Evolutionary conservation across 495 filamentous ascomycete genomes (phyloP), one percentile per base, ranked within the genome.

Genomic region (Amniculicola lignicola): DNA sequence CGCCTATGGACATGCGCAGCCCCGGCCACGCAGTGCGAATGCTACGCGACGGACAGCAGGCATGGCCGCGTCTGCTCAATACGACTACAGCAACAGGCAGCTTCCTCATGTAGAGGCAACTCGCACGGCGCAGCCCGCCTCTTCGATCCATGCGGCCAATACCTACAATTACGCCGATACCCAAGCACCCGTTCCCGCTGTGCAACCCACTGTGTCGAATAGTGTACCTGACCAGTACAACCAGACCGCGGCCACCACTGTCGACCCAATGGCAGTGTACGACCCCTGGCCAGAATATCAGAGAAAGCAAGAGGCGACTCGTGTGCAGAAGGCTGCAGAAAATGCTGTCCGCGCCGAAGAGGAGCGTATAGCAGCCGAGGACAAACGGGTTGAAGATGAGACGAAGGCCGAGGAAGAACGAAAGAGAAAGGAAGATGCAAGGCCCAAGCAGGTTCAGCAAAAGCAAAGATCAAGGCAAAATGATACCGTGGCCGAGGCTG

Each of bases 201-300:
- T 9, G 16, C 60, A 59, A 29, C 35, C 60, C 3, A 43, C 31
- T 1, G 7, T 52, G 9, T 24, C 43, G 9, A 51, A 15, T 5
- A 59, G 39, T 45, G 27, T 41, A 11, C 25, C n/a, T 40, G 42
- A 59, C 21, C 39, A 51, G 44, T 37, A 62, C 57, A 61, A 58
- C 54, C n/a, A n/a, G n/a, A 19, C 51, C 21, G 16, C 46, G 40
- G 47, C 56, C 3, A 56, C 64, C 1, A 74, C 72, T 2, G 72
- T 74, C 2, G 67, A 74, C 55, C 72, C 72, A 14, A 72, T 59
- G 22, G 70, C 70, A 36, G 67, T 74, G 9, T 75, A 75, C 46
- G 69, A 75, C 47, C 68, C 69, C 10, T 69, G 65, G 52, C 67
- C 64, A 0, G 70, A 71, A 49, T 59, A 66, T 22, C 65, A 67